A percentile compares a stretch with the other conserved stretches of the same genome.
Conservation (phyloP, 176 grass and related monocot species). For the Elaeis guineensis region DNA sequence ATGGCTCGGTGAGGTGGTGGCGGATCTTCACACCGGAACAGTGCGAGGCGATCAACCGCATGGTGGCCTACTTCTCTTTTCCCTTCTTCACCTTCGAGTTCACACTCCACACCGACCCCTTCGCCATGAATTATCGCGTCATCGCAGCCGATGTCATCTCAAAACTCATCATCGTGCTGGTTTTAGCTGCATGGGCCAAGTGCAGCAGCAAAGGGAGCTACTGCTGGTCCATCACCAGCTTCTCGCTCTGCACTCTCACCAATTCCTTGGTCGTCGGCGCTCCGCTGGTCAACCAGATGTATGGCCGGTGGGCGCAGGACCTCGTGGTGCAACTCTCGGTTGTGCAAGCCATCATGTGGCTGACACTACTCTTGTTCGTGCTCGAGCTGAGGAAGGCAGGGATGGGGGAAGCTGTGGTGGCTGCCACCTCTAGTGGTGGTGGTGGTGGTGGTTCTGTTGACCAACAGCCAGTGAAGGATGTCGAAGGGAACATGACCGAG, state of each 20-base stretch:
- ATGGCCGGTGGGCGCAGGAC: slow-evolving; percentile 52
- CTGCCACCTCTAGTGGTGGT: not conserved
- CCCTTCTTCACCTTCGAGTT: slow-evolving; percentile 94
- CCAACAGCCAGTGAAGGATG: slow-evolving; percentile 11
- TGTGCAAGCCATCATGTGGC: slow-evolving; percentile 63
- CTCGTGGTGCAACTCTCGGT: slow-evolving; percentile 79
- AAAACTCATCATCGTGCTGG: slow-evolving; percentile 40
- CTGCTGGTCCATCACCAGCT: slow-evolving; percentile 53
- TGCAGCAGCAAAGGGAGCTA: not conserved
- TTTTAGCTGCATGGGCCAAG: slow-evolving; percentile 30
- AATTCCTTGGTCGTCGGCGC: slow-evolving; percentile 48
- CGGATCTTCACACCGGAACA: slow-evolving; percentile 74
- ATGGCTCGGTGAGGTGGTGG: slow-evolving; percentile 82
- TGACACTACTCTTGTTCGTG: slow-evolving; percentile 44
- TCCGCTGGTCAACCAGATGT: slow-evolving; percentile 41
- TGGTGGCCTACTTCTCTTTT: slow-evolving; percentile 66
- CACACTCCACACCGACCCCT: slow-evolving; percentile 56
- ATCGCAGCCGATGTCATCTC: slow-evolving; percentile 62
- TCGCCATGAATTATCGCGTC: slow-evolving; percentile 53
- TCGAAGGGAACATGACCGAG: slow-evolving; percentile 10
- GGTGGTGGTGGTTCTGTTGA: slow-evolving; percentile 1
- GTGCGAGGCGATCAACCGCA: slow-evolving; percentile 72
- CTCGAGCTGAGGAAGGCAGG: slow-evolving; percentile 55
- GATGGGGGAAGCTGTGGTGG: not conserved
- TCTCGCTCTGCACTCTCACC: slow-evolving; percentile 30